These are phyloP conservation scores for Saccharomycodes ludwigii DNA, from an alignment of 805 yeast genomes.

Conservation along the genomic window DNA sequence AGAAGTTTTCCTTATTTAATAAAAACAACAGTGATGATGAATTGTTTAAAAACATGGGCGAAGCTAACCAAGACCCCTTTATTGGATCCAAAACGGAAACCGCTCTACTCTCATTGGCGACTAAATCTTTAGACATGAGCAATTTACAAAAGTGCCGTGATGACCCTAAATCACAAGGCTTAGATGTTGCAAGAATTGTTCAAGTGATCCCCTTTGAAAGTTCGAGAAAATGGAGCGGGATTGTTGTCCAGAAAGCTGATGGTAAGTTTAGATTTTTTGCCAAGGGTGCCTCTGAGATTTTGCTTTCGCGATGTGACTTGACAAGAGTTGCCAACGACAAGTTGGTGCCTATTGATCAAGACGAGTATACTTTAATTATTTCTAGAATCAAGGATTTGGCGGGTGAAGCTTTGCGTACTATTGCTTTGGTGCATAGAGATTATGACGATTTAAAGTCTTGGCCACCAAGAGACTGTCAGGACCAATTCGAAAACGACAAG, in stretches of 20 bases:
- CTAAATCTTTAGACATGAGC: slow-evolving; percentile 36
- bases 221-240: slow-evolving; percentile 83
- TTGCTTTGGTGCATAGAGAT: slow-evolving; percentile 77
- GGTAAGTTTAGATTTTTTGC: slow-evolving; percentile 44
- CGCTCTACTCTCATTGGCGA: slow-evolving; percentile 65
- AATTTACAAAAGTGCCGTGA: slow-evolving; percentile 36
- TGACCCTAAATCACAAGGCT: slow-evolving; percentile 12
- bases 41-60: slow-evolving; percentile 8
- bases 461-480: slow-evolving; percentile 51
- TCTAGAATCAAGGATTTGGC: slow-evolving; percentile 49
- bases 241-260: slow-evolving; percentile 40
- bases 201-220: slow-evolving; percentile 88
- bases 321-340: slow-evolving; percentile 23
- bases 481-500: slow-evolving; percentile 21
- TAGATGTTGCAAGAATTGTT: slow-evolving; percentile 32
- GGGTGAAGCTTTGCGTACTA: slow-evolving; percentile 70
- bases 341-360: slow-evolving; percentile 5
- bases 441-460: slow-evolving; percentile 36
- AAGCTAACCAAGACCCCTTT: slow-evolving; percentile 39
- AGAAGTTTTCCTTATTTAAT: slow-evolving; percentile 4
- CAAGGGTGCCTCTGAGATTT: slow-evolving; percentile 93
- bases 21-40: slow-evolving; percentile 8
- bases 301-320: slow-evolving; percentile 47
- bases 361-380: slow-evolving; percentile 24
- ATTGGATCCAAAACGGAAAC: slow-evolving; percentile 93